Conservation (phyloP, 2,329 filamentous ascomycete genomes). For the Pyrenophora teres region DNA sequence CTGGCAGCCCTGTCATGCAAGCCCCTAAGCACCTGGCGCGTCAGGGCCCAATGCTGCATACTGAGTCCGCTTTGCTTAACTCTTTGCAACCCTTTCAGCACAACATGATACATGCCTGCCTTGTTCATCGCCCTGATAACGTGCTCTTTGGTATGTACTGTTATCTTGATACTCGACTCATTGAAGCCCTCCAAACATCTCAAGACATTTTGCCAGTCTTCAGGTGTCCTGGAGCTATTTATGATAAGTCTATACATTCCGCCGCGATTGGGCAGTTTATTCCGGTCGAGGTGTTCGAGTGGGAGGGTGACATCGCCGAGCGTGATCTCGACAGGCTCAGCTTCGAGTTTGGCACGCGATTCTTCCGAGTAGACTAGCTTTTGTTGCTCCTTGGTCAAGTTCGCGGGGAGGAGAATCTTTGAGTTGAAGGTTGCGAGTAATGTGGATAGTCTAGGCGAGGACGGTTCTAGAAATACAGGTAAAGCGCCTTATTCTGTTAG, state of each 20-base stretch:
- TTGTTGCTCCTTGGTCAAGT: slow-evolving; percentile 49
- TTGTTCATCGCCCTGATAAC: slow-evolving; percentile 26
- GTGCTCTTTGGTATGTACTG: slow-evolving; percentile 17
- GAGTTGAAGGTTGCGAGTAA: slow-evolving; percentile 50
- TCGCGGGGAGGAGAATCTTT: slow-evolving; percentile 51
- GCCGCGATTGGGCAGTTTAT: slow-evolving; percentile 20
- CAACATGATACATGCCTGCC: slow-evolving; percentile 31
- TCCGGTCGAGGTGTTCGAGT: slow-evolving; percentile 40
- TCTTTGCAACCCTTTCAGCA: slow-evolving; percentile 39
- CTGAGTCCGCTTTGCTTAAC: slow-evolving; percentile 31
- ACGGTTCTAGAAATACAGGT: slow-evolving; percentile 50
- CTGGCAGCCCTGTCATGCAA: slow-evolving; percentile 42
- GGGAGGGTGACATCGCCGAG: slow-evolving; percentile 47
- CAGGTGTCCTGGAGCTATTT: slow-evolving; percentile 23
- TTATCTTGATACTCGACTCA: slow-evolving; percentile 30
- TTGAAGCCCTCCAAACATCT: slow-evolving; percentile 38
- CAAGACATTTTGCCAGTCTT: slow-evolving; percentile 45
- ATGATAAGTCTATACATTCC: slow-evolving; percentile 21
- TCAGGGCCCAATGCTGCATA: slow-evolving; percentile 29
- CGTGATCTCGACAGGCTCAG: slow-evolving; percentile 49
- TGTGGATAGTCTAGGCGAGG: slow-evolving; percentile 48
- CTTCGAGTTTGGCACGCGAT: slow-evolving; percentile 49
- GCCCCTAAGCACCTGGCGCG: slow-evolving; percentile 42
- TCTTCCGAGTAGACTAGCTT: slow-evolving; percentile 51
- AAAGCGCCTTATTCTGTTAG: slow-evolving; percentile 37